Evolutionary conservation across 2,329 filamentous ascomycete genomes (phyloP), one percentile per base, ranked within the genome.

Genomic region (Coniochaeta hoffmannii): DNA sequence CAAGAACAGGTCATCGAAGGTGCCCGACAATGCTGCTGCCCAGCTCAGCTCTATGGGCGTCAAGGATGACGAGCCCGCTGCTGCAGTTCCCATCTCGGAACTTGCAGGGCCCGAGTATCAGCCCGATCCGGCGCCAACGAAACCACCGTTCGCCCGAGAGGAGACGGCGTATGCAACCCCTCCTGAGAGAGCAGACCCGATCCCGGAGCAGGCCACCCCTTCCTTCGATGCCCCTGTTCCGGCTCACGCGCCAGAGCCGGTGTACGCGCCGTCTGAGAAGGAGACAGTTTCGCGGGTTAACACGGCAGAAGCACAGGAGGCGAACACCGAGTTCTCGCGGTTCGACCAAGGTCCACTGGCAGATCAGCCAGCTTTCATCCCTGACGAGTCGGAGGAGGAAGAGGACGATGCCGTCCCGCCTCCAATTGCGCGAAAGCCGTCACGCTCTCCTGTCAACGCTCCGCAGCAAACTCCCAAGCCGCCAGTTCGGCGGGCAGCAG

Each of bases 271-370:
- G 1, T 74, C 76, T 2, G 62, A 71, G 11, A 72, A 77, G 15
- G 73, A 78, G 24, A 71, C 73, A 34, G 67, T 83, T 4, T 87
- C 87, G 6, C 81, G 79, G 4, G 76, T 86, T 34, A 81, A 83
- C 63, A 84, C 78, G 1, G 71, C 73, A 9, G 82, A 88, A 59
- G 79, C 77, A 8, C 71, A 73, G 41, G 79, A 86, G 61, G 81
- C 83, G n/a, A 74, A 77, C 31, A 71, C 79, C 11, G 85, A 86
- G 55, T 84, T 84, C 61, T 74, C 80, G 15, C 78, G 76, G 24
- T 97, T 97, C 66, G 88, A 94, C 65, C 93, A 97, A 72, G 94
- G 92, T 2, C 94, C 94, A 1, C 79, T 97, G 24, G 71, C 82
- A 10, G 91, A 97, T 56, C 88, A 94, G 68, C 93, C 94, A 3